Base-by-base conservation (phyloP, 495 filamentous ascomycete genomes). In the Melanomma pulvis-pyrius region DNA sequence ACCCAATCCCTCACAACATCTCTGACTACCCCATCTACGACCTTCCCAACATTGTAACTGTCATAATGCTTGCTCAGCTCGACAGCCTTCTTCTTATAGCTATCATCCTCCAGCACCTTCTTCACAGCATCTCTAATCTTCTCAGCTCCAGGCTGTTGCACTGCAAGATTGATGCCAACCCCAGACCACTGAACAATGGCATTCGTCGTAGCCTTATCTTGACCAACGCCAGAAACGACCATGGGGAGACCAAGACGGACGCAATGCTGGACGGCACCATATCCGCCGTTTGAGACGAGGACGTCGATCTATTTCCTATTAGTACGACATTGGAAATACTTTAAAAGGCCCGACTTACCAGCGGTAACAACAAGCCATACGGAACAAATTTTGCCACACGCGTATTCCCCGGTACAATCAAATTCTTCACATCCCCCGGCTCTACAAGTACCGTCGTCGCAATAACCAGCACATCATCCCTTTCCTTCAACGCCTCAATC, bases 201-300 rank as follows among this genome's bases (percentile, higher is more conserved):
- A 56, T 59, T 59, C 4, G 64, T 67, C 13, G 26, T 29, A 4
- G 48, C 22, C 50, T 67, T 67, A 21, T 67, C 64, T 26, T 67
- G 58, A n/a, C 49, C 57, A 7, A 29, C 39, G 11, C 64, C 64
- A 25, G 57, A 22, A 1, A 67, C 54, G 7, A 67, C 64, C 58
- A 67, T 61, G 17, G 64, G 64, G 2, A 56, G 41, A 46, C 64
- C 64, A 11, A 56, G 19, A 6, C 64, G 64, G 11, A 67, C 24
- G 22, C 29, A 36, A n/a, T 67, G 64, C 50, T 61, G 64, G 0
- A 67, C 64, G 21, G 64, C 56, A 8, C 64, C 64, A 29, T 67
- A 67, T 17, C 64, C 64, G 21, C 63, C 63, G 30, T 66, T 66
- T 5, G 63, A 59, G 28, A 66, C 47, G 13, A 66, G 54, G 2